Evolutionary conservation across 108 stramenopile species (phyloP).

Genomic region (Nitzschia putrida): DNA sequence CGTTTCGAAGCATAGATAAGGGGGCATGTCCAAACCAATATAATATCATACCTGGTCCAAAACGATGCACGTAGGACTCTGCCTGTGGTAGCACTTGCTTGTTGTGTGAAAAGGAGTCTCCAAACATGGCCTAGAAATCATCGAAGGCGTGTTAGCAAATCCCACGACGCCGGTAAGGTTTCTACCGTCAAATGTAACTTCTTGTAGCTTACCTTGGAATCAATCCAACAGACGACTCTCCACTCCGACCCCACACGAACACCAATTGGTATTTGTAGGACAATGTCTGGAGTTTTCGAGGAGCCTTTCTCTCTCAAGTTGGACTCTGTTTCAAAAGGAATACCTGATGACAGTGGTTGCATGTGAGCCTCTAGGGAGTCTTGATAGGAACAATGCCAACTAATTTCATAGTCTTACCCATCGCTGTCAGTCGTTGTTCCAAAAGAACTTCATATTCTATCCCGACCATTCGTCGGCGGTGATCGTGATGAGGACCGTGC

Average conservation of each 20-base stretch:
- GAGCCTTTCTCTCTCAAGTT: conserved; percentile 69
- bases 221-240: conserved; percentile 85
- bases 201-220: conserved; percentile 67
- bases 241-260: conserved; percentile 52
- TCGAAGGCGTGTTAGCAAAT: conserved; percentile 3
- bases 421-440: conserved; percentile 51
- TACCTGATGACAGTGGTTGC: conserved; percentile 30
- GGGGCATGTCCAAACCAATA: conserved; percentile 92
- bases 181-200: background rate
- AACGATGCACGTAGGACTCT: conserved; percentile 80
- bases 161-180: background rate
- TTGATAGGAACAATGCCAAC: too few relatives aligned
- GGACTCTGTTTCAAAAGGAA: conserved; percentile 84
- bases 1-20: conserved; percentile 56
- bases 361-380: background rate
- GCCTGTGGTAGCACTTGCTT: conserved; percentile 76
- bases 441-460: conserved; percentile 77
- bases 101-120: conserved; percentile 72
- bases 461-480: conserved; percentile 60
- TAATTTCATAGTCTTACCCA: conserved; percentile 42
- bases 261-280: conserved; percentile 47
- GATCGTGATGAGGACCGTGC: conserved; percentile 72
- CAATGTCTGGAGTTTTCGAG: conserved; percentile 75
- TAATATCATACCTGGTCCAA: conserved; percentile 77
- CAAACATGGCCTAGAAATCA: conserved; percentile 63